These are phyloP conservation scores for Botrytis sinoallii DNA, from an alignment of 2,329 filamentous ascomycete species.

Conservation along the genomic window DNA sequence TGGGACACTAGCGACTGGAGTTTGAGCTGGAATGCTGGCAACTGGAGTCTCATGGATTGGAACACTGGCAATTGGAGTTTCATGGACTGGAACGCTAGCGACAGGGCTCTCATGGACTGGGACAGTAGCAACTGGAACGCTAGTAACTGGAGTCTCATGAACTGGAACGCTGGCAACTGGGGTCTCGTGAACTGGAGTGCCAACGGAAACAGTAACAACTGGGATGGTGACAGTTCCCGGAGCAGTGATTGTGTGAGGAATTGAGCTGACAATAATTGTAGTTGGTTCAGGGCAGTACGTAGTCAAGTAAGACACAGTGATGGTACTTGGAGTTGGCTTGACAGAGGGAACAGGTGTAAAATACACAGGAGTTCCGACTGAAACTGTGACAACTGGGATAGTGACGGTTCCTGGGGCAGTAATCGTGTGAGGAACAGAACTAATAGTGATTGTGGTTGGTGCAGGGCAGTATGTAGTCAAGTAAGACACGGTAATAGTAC, in stretches of 20 bases:
- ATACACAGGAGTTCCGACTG: not conserved
- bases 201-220: slow-evolving; percentile 20
- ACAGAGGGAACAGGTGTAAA: not conserved
- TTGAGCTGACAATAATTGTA: slow-evolving; percentile 24
- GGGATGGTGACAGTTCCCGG: slow-evolving; percentile 24
- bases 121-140: not conserved
- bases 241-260: slow-evolving; percentile 26
- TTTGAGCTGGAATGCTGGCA: not conserved
- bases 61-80: not conserved
- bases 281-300: slow-evolving; percentile 20
- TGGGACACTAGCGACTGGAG: not conserved
- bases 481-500: slow-evolving; percentile 8
- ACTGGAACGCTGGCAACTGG: not conserved
- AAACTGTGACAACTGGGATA: slow-evolving; percentile 19
- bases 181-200: not conserved
- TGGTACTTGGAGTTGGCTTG: slow-evolving; percentile 16
- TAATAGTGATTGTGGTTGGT: slow-evolving; percentile 24
- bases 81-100: not conserved
- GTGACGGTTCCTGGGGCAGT: slow-evolving; percentile 23
- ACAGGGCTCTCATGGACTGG: not conserved
- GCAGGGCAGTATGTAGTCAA: slow-evolving; percentile 19
- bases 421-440: slow-evolving; percentile 28
- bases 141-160: not conserved
- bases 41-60: not conserved
- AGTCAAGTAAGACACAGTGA: slow-evolving; percentile 11